Base-by-base conservation (phyloP, 164 flowering plant species). In the Liquidambar formosana region DNA sequence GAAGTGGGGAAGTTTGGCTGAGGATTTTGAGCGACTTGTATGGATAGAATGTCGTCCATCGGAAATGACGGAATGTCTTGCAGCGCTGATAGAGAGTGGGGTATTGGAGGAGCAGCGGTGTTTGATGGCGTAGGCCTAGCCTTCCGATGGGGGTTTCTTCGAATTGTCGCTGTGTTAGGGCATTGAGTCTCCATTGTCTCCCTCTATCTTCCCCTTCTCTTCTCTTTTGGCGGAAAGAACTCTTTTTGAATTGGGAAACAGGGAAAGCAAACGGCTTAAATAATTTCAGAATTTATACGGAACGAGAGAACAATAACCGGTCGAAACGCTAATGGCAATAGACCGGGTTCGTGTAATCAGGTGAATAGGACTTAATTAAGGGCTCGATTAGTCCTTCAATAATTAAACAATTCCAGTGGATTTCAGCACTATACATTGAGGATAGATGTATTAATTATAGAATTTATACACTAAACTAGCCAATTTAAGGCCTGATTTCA, bases 61-160 rank as follows among this genome's bases (percentile, higher is more conserved):
- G 86, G 87, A 49, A 81, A 81, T 0, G 86, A 69, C 3, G 79
- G 61, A 19, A 88, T 74, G 18, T 57, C 68, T 10, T 38, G 62
- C 10, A 57, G 23, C 16, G 48, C 61, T 5, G 67, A 57, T 18
- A 75, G 22, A 15, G 74, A 51, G 11, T 16, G 1, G 12, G 76
- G 54, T 0, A 21, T 5, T 51, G 51, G 47, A 0, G 81, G 53
- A 23, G 72, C 58, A 23, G 72, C 58, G 66, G 48, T 62, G n/a
- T 81, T 71, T 5, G 78, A 63, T 1, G 91, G 87, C 15, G 92
- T 82, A 0, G 82, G 60, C 59, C 88, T 81, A 3, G 93, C 96
- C 44, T 54, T 80, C 41, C 96, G 82, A 67, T 57, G 87, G 51
- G 97, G 97, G 67, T 92, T 92, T 62, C 96, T 75, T 27, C 97